These are phyloP conservation scores for Dryas drummondii DNA, from an alignment of 306 rosid species.

Conservation along the genomic window DNA sequence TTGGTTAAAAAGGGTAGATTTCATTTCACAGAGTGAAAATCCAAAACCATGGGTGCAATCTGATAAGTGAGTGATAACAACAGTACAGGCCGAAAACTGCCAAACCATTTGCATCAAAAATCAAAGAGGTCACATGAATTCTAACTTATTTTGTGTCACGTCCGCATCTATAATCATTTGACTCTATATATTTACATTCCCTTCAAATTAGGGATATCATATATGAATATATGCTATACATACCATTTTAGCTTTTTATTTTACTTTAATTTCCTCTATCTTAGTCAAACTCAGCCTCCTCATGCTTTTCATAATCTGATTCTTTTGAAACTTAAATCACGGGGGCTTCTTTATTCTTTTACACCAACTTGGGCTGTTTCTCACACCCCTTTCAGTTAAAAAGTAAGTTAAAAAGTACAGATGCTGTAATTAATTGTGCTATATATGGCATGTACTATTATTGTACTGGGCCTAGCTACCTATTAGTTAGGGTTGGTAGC, in stretches of 20 bases:
- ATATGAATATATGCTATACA: neutral
- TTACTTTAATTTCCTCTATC: too few relatives aligned
- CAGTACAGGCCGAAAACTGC: slow-evolving; percentile 32
- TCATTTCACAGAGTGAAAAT: too few relatives aligned
- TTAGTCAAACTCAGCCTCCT: neutral
- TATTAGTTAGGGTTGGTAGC: slow-evolving; percentile 27
- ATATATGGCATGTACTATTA: too few relatives aligned
- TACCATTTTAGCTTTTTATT: neutral
- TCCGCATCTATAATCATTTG: too few relatives aligned
- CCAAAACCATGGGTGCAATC: neutral
- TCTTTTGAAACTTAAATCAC: slow-evolving; percentile 20
- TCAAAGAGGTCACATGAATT: slow-evolving; percentile 50
- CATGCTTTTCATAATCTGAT: slow-evolving; percentile 27
- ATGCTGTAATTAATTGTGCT: neutral
- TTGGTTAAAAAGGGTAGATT: too few relatives aligned
- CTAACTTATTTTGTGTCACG: slow-evolving; percentile 36
- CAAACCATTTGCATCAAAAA: slow-evolving; percentile 38
- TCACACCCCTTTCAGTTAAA: too few relatives aligned
- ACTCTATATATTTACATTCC: slow-evolving; percentile 17
- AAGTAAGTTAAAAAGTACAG: slow-evolving; percentile 55
- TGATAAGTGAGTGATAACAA: slow-evolving; percentile 29
- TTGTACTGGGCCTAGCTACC: neutral
- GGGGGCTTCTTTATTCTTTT: too few relatives aligned
- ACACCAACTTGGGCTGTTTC: too few relatives aligned
- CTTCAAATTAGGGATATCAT: slow-evolving; percentile 34